Base-by-base conservation (phyloP, 192 early-diverging fungal genomes). In the Umbelopsis ramanniana region DNA sequence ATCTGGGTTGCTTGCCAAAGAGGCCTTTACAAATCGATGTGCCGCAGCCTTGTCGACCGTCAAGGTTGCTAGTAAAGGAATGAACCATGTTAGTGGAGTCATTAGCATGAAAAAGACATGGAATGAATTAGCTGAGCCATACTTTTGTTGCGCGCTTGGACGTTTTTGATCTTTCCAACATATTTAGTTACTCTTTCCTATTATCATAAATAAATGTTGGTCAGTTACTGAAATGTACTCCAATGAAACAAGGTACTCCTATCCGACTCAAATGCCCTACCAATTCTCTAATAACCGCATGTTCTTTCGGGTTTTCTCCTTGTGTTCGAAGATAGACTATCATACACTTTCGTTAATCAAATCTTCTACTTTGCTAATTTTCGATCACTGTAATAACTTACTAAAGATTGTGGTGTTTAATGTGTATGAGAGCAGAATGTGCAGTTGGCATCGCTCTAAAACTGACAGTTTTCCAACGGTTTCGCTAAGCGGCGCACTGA, bases 391-490 rank as follows among this genome's bases (percentile, higher is more conserved):
- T 22, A 1, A 8, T 22, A 0, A 73, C 74, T 26, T 76, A 80
- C 79, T 80, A 21, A 70, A 80, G 35, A 70, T 76, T 21, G 74
- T 54, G 26, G 74, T 74, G 29, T 80, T 76, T 6, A 80, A 22
- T 2, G 72, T 60, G 46, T 80, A 80, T n/a, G 79, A 48, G 43
- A 80, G 46, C 0, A 80, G 22, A 6, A 80, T 40, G 21, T 80
- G 54, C 12, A 80, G 55, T 48, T 80, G 67, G 46, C 71, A 76
- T 21, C 75, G 74, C 60, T 80, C 79, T n/a, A 35, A 45, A 1
- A 67, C 50, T 10, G 75, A 52, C 7, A 80, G 45, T 45, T 69
- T 76, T 10, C 29, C 57, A 35, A 72, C 74, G 9, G 60, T 70
- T 33, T 80, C 79, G 40, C 10, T 69, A 7, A 76, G 68, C n/a